Evolutionary conservation across 2,329 filamentous ascomycete genomes (phyloP).

Genomic region (Gnomoniopsis sp.): DNA sequence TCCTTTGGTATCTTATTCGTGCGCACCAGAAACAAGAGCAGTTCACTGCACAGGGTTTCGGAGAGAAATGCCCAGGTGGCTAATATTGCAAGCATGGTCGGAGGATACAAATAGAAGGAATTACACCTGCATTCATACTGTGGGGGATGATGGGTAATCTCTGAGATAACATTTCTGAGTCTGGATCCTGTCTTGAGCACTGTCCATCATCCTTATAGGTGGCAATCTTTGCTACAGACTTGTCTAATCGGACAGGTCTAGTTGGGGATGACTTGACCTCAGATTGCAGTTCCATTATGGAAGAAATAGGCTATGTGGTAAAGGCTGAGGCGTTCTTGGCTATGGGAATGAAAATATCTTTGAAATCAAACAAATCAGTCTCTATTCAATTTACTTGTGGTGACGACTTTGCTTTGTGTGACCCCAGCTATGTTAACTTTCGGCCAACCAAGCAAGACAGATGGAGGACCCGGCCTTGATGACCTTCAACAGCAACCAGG

Average conservation of each 20-base stretch:
- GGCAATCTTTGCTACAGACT: not conserved
- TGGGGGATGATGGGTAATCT: slow-evolving; percentile 20
- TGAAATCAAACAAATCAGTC: not conserved
- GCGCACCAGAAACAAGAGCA: slow-evolving; percentile 5
- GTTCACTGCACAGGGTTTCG: slow-evolving; percentile 19
- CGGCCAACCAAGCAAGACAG: too few relatives aligned
- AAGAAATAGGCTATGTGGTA: slow-evolving; percentile 7
- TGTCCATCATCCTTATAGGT: not conserved
- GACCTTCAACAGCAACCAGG: too few relatives aligned
- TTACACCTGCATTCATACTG: slow-evolving; percentile 19
- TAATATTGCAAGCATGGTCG: slow-evolving; percentile 19
- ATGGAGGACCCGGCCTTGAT: too few relatives aligned
- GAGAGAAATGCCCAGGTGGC: slow-evolving; percentile 27
- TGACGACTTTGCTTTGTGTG: too few relatives aligned
- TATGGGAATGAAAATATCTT: slow-evolving; percentile 18
- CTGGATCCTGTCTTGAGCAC: slow-evolving; percentile 2
- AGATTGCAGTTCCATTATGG: not conserved
- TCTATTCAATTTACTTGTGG: not conserved
- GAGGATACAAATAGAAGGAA: not conserved
- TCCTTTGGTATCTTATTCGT: slow-evolving; percentile 1
- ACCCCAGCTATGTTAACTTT: too few relatives aligned
- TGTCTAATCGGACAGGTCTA: slow-evolving; percentile 1
- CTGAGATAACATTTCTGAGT: slow-evolving; percentile 12
- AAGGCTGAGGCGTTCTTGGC: slow-evolving; percentile 24
- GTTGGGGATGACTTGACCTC: slow-evolving; percentile 2